Base-by-base conservation (phyloP, 1,139 yeast species). In the Diutina siamensis region DNA sequence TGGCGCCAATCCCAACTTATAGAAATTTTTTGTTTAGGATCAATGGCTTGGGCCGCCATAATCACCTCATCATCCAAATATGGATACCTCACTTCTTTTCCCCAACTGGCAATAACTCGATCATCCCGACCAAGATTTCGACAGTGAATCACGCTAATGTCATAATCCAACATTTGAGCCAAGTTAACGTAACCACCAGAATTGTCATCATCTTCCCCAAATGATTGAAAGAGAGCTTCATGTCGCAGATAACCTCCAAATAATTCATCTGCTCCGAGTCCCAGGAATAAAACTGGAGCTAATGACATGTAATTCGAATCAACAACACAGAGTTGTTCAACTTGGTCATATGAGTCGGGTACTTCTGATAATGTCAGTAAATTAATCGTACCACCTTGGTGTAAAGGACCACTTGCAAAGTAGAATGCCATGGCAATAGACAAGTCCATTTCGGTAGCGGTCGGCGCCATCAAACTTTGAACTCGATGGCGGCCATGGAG, bases 191-290 rank as follows among this genome's bases (percentile, higher is more conserved):
- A 70, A 19, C 53, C 50, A 1, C 50, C 48, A 12, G 34, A 7
- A 0, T 41, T 48, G 1, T 55, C 48, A 7, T 56, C 54, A 1
- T 57, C 57, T 25, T 53, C 57, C 40, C 32, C 48, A 44, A 44
- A 49, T 8, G 55, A 52, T 10, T 70, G 62, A 53, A 76, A 75
- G 1, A 75, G 58, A 32, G 77, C 64, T 47, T 78, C 80, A 56
- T 85, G 94, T 35, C 94, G 63, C 1, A 87, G 84, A 59, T 92
- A 92, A 0, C 99, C 99, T 0, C 95, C 99, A 66, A 84, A 88
- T 27, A 76, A 65, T 61, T 92, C 98, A 62, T 92, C 99, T 0
- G 98, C 98, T 1, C 99, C 99, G n/a, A 92, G 68, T 0, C 99
- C 98, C 48, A 95, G 85, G 40, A 94, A 68, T 10, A 89, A 62